A percentile compares a stretch with the other conserved stretches of the same genome.
These are phyloP conservation scores for Helichrysum umbraculigerum DNA, from an alignment of 129 eudicot genomes.

Conservation along the genomic window DNA sequence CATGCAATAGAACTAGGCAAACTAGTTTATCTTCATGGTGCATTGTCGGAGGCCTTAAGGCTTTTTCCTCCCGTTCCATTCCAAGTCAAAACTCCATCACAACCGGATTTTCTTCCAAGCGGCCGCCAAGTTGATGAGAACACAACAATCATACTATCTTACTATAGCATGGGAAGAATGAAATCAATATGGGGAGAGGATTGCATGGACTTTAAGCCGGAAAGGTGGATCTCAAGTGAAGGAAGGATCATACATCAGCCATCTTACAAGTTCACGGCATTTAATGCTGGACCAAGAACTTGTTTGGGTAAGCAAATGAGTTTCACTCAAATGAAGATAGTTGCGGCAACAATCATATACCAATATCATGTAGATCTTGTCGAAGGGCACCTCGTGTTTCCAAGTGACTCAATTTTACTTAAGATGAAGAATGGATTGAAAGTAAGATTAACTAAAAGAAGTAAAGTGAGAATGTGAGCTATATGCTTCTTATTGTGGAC, in stretches of 20 bases:
- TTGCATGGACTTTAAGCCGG: slow-evolving; percentile 47
- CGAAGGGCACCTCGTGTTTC: slow-evolving; percentile 36
- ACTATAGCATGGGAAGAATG: slow-evolving; percentile 49
- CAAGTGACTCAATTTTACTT: slow-evolving; percentile 31
- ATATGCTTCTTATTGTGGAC: neutral
- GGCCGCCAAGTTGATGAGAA: slow-evolving; percentile 32
- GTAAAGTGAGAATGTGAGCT: neutral
- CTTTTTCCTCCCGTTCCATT: slow-evolving; percentile 41
- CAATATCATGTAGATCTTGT: slow-evolving; percentile 22
- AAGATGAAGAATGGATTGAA: slow-evolving; percentile 46
- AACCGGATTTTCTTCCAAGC: slow-evolving; percentile 43
- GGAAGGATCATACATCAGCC: slow-evolving; percentile 34
- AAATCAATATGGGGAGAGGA: slow-evolving; percentile 45
- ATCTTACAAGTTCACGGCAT: slow-evolving; percentile 37
- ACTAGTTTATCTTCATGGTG: slow-evolving; percentile 38
- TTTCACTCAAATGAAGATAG: slow-evolving; percentile 43
- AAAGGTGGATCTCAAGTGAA: slow-evolving; percentile 36
- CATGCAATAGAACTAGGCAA: slow-evolving; percentile 16
- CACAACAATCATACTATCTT: slow-evolving; percentile 28
- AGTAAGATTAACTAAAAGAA: slow-evolving; percentile 26
- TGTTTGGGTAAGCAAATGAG: slow-evolving; percentile 44
- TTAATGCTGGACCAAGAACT: slow-evolving; percentile 45
- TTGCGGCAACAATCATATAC: slow-evolving; percentile 38
- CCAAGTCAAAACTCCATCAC: slow-evolving; percentile 21
- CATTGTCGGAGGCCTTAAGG: slow-evolving; percentile 39